Evolutionary conservation across 768 basidiomycete species (phyloP).

Genomic region (Rickenella mellea): DNA sequence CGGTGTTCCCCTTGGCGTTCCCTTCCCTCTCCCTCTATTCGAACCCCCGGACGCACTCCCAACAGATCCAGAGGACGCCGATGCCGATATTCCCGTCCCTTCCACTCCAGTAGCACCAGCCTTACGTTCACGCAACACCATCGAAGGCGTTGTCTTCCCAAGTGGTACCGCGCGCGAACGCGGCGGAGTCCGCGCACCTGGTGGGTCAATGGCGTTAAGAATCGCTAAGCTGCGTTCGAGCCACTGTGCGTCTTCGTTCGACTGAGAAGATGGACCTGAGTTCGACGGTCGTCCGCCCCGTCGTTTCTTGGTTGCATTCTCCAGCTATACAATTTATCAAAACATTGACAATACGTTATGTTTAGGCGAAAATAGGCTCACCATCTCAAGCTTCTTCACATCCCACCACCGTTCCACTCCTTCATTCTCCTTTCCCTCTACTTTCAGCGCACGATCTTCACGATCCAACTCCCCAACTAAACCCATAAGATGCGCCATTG

Average conservation of each 20-base stretch:
- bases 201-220: slow-evolving; percentile 7
- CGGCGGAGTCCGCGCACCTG: slow-evolving; percentile 14
- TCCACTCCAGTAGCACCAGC: slow-evolving; percentile 9
- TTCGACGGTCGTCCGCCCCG: slow-evolving; percentile 35
- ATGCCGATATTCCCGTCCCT: slow-evolving; percentile 6
- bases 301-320: slow-evolving; percentile 54
- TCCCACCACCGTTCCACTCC: slow-evolving; percentile 52
- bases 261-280: slow-evolving; percentile 27
- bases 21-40: slow-evolving; percentile 2
- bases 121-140: slow-evolving; percentile 42
- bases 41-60: slow-evolving; percentile 2
- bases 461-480: slow-evolving; percentile 29
- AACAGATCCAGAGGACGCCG: slow-evolving; percentile 11
- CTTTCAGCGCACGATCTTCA: slow-evolving; percentile 20
- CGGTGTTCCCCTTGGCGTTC: slow-evolving; percentile 7
- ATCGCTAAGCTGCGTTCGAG: slow-evolving; percentile 38
- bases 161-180: slow-evolving; percentile 15
- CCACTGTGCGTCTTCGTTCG: slow-evolving; percentile 49
- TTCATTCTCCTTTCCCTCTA: slow-evolving; percentile 3
- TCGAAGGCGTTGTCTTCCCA: too few relatives aligned
- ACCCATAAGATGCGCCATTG: slow-evolving; percentile 74
- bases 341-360: neutral
- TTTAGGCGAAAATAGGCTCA: slow-evolving; percentile 23
- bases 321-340: slow-evolving; percentile 34
- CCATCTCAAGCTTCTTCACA: slow-evolving; percentile 48